Percentiles rank a stretch among this genome's conserved stretches.
Evolutionary conservation across 2,329 filamentous ascomycete genomes (phyloP).

Genomic region (Penicillium sp.): DNA sequence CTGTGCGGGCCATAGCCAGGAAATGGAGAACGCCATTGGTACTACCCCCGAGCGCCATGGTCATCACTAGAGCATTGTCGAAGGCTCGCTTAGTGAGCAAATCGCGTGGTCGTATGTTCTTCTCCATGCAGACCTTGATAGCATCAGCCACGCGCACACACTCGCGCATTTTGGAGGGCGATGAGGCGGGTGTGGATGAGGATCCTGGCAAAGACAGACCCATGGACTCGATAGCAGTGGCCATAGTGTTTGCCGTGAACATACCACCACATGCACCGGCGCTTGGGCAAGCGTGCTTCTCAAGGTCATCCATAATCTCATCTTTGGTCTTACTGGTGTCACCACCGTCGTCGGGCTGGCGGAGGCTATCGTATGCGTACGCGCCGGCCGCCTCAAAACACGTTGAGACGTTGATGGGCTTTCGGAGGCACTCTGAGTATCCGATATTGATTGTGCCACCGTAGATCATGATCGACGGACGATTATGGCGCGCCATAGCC

Average conservation of each 20-base stretch:
- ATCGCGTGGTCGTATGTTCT: slow-evolving; percentile 77
- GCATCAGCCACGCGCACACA: slow-evolving; percentile 78
- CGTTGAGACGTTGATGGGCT: slow-evolving; percentile 81
- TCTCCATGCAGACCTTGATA: slow-evolving; percentile 77
- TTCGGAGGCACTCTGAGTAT: slow-evolving; percentile 73
- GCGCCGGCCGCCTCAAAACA: slow-evolving; percentile 88
- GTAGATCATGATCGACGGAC: slow-evolving; percentile 93
- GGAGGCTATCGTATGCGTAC: slow-evolving; percentile 72
- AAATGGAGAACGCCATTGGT: slow-evolving; percentile 90
- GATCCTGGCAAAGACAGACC: slow-evolving; percentile 80
- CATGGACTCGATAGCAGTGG: slow-evolving; percentile 86
- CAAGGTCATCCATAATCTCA: slow-evolving; percentile 82
- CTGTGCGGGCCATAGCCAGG: slow-evolving; percentile 85
- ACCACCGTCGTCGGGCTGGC: slow-evolving; percentile 66
- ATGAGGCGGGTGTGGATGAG: slow-evolving; percentile 77
- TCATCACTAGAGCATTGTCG: slow-evolving; percentile 85
- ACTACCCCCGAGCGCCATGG: slow-evolving; percentile 87
- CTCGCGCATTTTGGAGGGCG: slow-evolving; percentile 82
- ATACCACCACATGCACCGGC: slow-evolving; percentile 85
- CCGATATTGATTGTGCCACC: slow-evolving; percentile 88
- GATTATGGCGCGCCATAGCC: slow-evolving; percentile 86
- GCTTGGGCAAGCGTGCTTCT: slow-evolving; percentile 74
- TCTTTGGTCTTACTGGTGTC: slow-evolving; percentile 67
- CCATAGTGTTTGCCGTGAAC: slow-evolving; percentile 96
- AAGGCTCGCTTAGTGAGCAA: slow-evolving; percentile 78